Conservation (phyloP, 108 stramenopile species). For the Cylindrotheca fusiformis region DNA sequence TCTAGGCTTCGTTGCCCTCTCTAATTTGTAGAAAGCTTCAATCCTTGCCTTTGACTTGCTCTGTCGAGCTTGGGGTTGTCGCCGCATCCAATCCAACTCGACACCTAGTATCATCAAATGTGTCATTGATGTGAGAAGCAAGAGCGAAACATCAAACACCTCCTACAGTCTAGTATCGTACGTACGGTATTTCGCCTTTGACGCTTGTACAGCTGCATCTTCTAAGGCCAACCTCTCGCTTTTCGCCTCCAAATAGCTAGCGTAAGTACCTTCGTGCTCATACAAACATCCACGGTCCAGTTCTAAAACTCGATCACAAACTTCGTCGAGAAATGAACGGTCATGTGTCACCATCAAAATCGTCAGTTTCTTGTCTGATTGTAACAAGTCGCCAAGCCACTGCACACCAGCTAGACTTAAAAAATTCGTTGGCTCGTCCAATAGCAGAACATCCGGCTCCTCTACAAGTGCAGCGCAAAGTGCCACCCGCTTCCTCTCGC, state of each 20-base stretch:
- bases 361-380: slow-evolving; percentile 72
- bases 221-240: slow-evolving; percentile 68
- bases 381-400: slow-evolving; percentile 87
- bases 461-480: slow-evolving; percentile 72
- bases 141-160: too few species aligned
- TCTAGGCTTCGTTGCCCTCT: slow-evolving; percentile 72
- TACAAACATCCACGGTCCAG: slow-evolving; percentile 75
- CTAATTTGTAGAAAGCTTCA: slow-evolving; percentile 82
- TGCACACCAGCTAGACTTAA: slow-evolving; percentile 91
- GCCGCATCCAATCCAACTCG: slow-evolving; percentile 85
- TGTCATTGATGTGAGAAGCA: too few species aligned
- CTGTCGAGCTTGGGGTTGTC: slow-evolving; percentile 70
- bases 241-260: slow-evolving; percentile 63
- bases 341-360: slow-evolving; percentile 96
- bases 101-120: too few species aligned
- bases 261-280: slow-evolving; percentile 68
- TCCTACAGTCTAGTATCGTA: too few species aligned
- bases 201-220: slow-evolving; percentile 59
- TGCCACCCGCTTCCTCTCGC: slow-evolving; percentile 85
- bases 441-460: slow-evolving; percentile 77
- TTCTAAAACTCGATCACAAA: slow-evolving; percentile 76
- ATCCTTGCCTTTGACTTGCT: slow-evolving; percentile 62
- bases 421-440: slow-evolving; percentile 94
- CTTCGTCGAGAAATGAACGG: slow-evolving; percentile 92
- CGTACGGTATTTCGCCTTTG: slow-evolving; percentile 67